Evolutionary conservation across 2,329 filamentous ascomycete genomes (phyloP), one percentile per base, ranked within the genome.

Genomic region (Neofusicoccum ribis): DNA sequence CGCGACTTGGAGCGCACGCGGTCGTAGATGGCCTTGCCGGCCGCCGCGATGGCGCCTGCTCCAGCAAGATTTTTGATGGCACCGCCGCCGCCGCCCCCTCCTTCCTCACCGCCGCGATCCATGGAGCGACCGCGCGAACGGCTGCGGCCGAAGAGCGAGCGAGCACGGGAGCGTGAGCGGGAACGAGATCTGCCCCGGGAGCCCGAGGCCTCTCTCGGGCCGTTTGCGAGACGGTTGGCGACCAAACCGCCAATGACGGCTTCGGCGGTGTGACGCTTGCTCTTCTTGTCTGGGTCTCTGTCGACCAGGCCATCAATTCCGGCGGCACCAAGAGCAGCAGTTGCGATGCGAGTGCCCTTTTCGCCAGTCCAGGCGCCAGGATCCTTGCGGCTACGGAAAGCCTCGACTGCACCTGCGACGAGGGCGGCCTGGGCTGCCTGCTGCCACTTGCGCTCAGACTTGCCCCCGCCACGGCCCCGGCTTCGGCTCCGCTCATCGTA

Each of bases 391-490:
- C 93, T 89, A 67, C 92, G 90, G 84, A 96, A 96, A 47, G 94
- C 94, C 78, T 97, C 93, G 63, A 93, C 91, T 46, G 93, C 94
- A 71, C 93, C 94, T 36, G 94, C 93, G 52, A 96, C 86, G 44
- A 97, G 83, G 20, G 93, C 95, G 39, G 94, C 93, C 82, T 95
- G 94, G 75, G 93, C 92, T 39, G 93, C 93, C 79, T 97, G 92
- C 68, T 83, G 80, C 82, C 82, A 84, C 69, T 84, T 83, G 67
- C 78, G 76, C 70, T 93, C 88, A 52, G 92, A 86, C 71, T 91
- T 91, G 60, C 83, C 77, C 27, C 27, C 27, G 70, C 77, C 76
- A 69, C 76, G 82, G 65, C 81, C 83, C 68, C 82, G 82, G 68
- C 79, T 82, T 43, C 75, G 76, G 67, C 81, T 82, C 65, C 84